These are phyloP conservation scores for Aspergillus ostianus DNA, from an alignment of 495 filamentous ascomycete genomes.

Conservation along the genomic window DNA sequence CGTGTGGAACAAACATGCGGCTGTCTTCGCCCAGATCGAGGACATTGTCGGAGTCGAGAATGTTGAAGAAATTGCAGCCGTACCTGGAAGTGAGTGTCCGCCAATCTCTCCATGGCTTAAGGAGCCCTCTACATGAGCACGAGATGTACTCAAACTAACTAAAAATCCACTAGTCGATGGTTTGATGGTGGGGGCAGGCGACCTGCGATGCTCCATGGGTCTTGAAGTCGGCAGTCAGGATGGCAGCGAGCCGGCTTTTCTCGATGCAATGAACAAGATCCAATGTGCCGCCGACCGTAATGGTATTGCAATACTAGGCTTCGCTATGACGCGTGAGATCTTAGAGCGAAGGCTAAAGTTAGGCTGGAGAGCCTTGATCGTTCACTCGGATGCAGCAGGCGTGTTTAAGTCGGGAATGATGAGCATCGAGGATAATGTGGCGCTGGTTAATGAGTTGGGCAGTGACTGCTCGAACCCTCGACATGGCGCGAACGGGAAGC, in stretches of 20 bases:
- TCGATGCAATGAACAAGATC: neutral
- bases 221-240: neutral
- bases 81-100: conserved; percentile 2
- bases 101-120: too few relatives aligned
- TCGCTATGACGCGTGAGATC: neutral
- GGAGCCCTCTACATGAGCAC: too few relatives aligned
- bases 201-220: conserved; percentile 3
- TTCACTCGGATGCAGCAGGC: too few relatives aligned
- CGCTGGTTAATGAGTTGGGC: too few relatives aligned
- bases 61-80: conserved; percentile 1
- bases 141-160: neutral
- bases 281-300: neutral
- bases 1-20: conserved; percentile 5
- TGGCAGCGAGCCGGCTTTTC: neutral
- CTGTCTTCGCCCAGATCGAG: conserved; percentile 9
- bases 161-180: neutral
- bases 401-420: too few relatives aligned
- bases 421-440: too few relatives aligned
- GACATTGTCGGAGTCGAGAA: conserved; percentile 6
- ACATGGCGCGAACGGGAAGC: too few relatives aligned
- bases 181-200: conserved; percentile 1
- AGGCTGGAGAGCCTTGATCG: neutral
- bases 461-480: too few relatives aligned
- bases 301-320: neutral
- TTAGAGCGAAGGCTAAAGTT: neutral